A percentile compares a stretch with the other conserved stretches of the same genome.
Conservation (phyloP, 495 filamentous ascomycete genomes). For the Annulohypoxylon stygium region DNA sequence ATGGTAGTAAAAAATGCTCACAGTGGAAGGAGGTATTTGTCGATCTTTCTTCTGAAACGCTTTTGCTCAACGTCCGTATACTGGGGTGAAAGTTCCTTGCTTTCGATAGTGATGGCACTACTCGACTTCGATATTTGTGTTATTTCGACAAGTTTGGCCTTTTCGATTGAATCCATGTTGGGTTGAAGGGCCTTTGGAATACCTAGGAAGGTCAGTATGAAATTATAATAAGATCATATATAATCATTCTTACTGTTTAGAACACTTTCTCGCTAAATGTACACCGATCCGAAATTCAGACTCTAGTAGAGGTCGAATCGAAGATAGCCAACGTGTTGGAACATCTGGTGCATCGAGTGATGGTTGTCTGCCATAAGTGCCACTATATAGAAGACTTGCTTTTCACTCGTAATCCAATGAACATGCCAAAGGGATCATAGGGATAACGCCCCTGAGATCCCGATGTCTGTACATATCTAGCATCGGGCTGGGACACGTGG, state of each 20-base stretch:
- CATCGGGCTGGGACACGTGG: neutral
- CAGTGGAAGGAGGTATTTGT: constrained; percentile 44
- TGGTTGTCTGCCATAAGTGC: neutral
- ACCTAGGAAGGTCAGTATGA: neutral
- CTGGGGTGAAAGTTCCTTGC: constrained; percentile 12
- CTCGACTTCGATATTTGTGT: neutral
- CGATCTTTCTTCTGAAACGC: constrained; percentile 41
- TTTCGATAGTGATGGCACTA: neutral
- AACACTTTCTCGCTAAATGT: neutral
- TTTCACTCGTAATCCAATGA: neutral
- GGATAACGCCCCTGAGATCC: neutral
- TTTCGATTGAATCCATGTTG: constrained; percentile 28
- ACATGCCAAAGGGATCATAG: neutral
- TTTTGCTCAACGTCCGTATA: constrained; percentile 44
- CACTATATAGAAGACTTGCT: neutral
- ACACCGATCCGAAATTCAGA: neutral
- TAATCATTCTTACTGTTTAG: neutral
- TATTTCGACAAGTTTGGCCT: neutral
- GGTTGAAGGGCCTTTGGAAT: neutral
- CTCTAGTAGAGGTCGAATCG: neutral
- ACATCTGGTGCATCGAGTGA: neutral
- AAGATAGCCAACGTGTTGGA: neutral
- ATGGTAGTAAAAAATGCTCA: neutral
- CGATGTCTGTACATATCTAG: neutral
- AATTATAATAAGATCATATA: neutral